Evolutionary conservation across 75 land plant species (phyloP), one percentile per base, ranked within the genome.

Genomic region (Selaginella tamariscina): DNA sequence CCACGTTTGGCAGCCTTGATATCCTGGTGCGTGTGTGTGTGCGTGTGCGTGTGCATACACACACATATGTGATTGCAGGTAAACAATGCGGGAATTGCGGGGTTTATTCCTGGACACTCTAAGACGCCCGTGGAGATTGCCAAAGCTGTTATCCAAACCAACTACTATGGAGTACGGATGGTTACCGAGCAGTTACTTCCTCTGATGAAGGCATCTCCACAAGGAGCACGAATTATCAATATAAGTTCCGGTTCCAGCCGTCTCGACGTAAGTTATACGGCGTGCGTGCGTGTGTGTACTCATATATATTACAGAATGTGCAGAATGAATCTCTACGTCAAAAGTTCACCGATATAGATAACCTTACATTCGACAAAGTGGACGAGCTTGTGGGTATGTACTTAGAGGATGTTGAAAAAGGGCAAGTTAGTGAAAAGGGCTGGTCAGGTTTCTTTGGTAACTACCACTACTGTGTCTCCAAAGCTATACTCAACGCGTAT

Each of bases 221-320:
- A 66, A 56, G 86, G 93, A 71, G 85, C 85, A 32, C 84, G 96
- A 9, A 84, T 91, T 57, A 79, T 91, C 15, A 85, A 82, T 59
- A 79, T 85, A 24, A 84, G 86, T 80, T 59, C 62, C 26, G 23
- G 62, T 2, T 9, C 62, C 8, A 59, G 62, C 26, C 62, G 62
- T 9, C 21, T 59, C 18, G 62, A 59, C 23, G 62, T 59, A 59
- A 59, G 62, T n/a, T 5, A 20, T 20, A 49, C 20, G 20, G 20
- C 54, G 20, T 49, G 11, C 54, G 18, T 49, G 54, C 54, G 20
- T 49, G n/a, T n/a, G n/a, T n/a, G n/a, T n/a, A n/a, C n/a, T n/a
- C n/a, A n/a, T n/a, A n/a, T n/a, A n/a, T n/a, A n/a, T 39, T 39
- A 5, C 49, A 39, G 49, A 15, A 5, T 5, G 11, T 39, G 49